These are phyloP conservation scores for Kitagawia praeruptora DNA, from an alignment of 129 eudicot genomes.

Conservation along the genomic window DNA sequence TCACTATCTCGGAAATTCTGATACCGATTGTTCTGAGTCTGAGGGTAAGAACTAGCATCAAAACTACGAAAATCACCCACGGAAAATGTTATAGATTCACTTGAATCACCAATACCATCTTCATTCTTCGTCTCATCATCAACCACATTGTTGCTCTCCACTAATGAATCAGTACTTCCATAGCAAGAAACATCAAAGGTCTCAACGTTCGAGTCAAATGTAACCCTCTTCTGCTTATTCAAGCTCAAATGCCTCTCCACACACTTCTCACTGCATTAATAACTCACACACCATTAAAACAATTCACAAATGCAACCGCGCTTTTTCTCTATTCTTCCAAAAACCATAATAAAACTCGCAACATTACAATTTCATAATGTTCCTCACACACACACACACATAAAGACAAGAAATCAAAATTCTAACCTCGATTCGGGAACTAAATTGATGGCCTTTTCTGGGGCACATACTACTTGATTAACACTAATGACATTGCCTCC, in stretches of 20 bases:
- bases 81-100: slow-evolving; percentile 30
- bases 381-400: background rate
- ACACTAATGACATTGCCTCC: slow-evolving; percentile 21
- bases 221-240: slow-evolving; percentile 58
- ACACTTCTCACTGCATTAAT: slow-evolving; percentile 33
- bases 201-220: slow-evolving; percentile 70
- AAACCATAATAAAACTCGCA: background rate
- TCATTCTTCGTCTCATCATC: slow-evolving; percentile 27
- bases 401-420: background rate
- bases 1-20: slow-evolving; percentile 80
- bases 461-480: slow-evolving; percentile 25
- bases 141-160: slow-evolving; percentile 17
- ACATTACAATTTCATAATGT: background rate
- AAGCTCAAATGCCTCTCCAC: slow-evolving; percentile 44
- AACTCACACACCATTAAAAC: slow-evolving; percentile 4
- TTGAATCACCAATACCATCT: slow-evolving; percentile 23
- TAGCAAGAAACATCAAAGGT: slow-evolving; percentile 47
- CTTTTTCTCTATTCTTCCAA: background rate
- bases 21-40: slow-evolving; percentile 72
- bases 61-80: slow-evolving; percentile 34
- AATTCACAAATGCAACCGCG: background rate
- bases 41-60: slow-evolving; percentile 58
- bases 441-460: slow-evolving; percentile 10
- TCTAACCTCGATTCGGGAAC: slow-evolving; percentile 45
- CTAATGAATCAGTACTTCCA: slow-evolving; percentile 54